These are phyloP conservation scores for Serendipita indica DNA, from an alignment of 768 basidiomycete species.

Conservation along the genomic window DNA sequence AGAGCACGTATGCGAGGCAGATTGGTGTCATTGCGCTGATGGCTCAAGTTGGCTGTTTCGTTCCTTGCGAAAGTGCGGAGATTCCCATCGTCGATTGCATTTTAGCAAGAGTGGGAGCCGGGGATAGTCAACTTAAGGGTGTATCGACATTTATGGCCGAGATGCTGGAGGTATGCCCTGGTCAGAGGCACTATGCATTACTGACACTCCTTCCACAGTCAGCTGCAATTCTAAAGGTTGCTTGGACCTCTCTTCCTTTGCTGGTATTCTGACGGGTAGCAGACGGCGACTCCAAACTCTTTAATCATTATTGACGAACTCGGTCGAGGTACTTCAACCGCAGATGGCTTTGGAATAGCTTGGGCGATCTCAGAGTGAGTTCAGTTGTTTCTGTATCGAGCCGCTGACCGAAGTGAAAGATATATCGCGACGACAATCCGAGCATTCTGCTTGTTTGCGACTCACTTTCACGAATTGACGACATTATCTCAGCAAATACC, in stretches of 20 bases:
- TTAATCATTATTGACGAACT: constrained; percentile 96
- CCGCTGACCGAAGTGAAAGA: constrained; percentile 28
- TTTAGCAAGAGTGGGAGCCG: constrained; percentile 89
- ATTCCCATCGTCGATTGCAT: constrained; percentile 93
- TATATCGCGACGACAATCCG: constrained; percentile 86
- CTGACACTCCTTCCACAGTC: too few relatives aligned
- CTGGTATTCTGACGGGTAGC: background rate
- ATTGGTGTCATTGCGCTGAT: constrained; percentile 92
- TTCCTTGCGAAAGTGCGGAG: constrained; percentile 75
- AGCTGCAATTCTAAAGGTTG: constrained; percentile 77
- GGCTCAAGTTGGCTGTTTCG: constrained; percentile 92
- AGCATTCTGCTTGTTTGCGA: constrained; percentile 92
- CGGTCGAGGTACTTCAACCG: constrained; percentile 85
- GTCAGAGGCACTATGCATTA: too few relatives aligned
- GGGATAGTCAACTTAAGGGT: constrained; percentile 93
- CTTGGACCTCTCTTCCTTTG: constrained; percentile 16
- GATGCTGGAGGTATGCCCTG: constrained; percentile 61
- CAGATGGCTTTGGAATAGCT: constrained; percentile 93
- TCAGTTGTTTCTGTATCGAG: background rate
- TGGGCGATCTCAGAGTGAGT: constrained; percentile 97
- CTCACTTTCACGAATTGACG: constrained; percentile 96
- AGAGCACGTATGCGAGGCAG: constrained; percentile 69
- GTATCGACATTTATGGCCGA: constrained; percentile 99
- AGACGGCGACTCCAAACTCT: constrained; percentile 87
- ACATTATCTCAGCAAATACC: constrained; percentile 71